A percentile compares a stretch with the other conserved stretches of the same genome.
Conservation (phyloP, 164 flowering plant genomes). For the Akebia trifoliata region DNA sequence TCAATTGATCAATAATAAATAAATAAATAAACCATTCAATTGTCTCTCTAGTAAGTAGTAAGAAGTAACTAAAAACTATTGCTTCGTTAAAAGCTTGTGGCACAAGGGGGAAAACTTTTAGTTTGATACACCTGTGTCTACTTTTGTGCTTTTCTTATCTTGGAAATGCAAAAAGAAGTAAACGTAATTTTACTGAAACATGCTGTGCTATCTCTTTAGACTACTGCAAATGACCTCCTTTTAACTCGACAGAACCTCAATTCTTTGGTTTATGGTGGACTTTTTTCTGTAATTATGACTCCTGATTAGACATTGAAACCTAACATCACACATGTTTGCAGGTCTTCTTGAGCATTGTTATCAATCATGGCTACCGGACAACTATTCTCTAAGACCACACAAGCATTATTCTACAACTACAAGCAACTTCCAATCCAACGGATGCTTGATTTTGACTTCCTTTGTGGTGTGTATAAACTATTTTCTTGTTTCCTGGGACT, state of each 20-base stretch:
- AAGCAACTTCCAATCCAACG: slow-evolving; percentile 97
- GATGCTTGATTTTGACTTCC: slow-evolving; percentile 99
- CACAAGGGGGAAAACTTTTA: background rate
- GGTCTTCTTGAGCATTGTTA: slow-evolving; percentile 16
- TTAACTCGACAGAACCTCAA: background rate
- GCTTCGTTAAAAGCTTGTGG: background rate
- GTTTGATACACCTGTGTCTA: background rate
- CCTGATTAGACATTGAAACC: background rate
- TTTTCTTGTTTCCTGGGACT: too few species aligned
- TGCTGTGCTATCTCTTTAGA: background rate
- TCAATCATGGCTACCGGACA: slow-evolving; percentile 87
- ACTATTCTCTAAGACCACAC: slow-evolving; percentile 83
- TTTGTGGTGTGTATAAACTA: slow-evolving; percentile 60
- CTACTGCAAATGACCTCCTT: background rate
- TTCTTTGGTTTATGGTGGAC: background rate
- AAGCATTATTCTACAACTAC: slow-evolving; percentile 92
- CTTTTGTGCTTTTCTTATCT: background rate
- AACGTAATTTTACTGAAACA: background rate
- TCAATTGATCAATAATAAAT: too few species aligned
- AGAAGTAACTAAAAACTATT: too few species aligned
- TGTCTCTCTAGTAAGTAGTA: too few species aligned
- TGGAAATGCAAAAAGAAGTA: background rate
- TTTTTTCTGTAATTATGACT: background rate
- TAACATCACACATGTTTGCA: slow-evolving; percentile 1
- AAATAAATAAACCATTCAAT: too few species aligned